phyloP scores from a whole-genome alignment of 352 stramenopile species.

The Phytophthora hybrid region DNA sequence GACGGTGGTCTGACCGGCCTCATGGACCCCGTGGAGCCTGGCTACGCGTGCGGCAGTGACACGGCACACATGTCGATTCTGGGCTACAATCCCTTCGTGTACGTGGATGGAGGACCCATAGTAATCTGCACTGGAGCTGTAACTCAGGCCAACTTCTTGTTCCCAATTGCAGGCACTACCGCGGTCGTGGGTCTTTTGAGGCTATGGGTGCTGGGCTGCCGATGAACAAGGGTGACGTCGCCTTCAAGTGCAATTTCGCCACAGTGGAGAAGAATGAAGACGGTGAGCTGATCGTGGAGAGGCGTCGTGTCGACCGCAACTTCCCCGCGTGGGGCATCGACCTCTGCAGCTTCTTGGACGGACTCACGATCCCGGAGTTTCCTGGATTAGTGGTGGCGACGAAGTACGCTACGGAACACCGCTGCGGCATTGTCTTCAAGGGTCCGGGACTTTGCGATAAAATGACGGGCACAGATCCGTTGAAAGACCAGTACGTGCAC shows the following conservation, averaged over 20 bases:
- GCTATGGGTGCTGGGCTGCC: conserved; percentile 85
- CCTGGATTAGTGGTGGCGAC: conserved; percentile 73
- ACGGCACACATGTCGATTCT: conserved; percentile 92
- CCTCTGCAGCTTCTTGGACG: conserved; percentile 80
- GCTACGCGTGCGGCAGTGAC: conserved; percentile 87
- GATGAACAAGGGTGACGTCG: conserved; percentile 88
- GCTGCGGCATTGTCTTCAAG: conserved; percentile 89
- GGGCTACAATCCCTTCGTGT: conserved; percentile 88
- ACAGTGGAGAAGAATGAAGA: conserved; percentile 74
- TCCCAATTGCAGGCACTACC: conserved; percentile 67
- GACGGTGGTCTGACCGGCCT: conserved; percentile 81
- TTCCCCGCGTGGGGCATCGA: conserved; percentile 87
- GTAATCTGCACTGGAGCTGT: no score
- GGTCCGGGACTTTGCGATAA: conserved; percentile 81
- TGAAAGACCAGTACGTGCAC: conserved; percentile 85
- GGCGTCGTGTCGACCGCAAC: conserved; percentile 84
- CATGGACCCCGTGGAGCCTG: conserved; percentile 86
- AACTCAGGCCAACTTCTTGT: no score
- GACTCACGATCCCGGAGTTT: conserved; percentile 64
- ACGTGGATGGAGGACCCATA: conserved; percentile 11
- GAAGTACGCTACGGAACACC: conserved; percentile 91
- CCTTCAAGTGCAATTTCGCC: conserved; percentile 92
- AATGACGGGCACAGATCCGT: conserved; percentile 87
- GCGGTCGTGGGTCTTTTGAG: conserved; percentile 87
- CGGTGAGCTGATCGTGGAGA: conserved; percentile 70